Evolutionary conservation across 192 early-diverging fungal species (phyloP), one percentile per base, ranked within the genome.

Genomic region (Thamnidium elegans): DNA sequence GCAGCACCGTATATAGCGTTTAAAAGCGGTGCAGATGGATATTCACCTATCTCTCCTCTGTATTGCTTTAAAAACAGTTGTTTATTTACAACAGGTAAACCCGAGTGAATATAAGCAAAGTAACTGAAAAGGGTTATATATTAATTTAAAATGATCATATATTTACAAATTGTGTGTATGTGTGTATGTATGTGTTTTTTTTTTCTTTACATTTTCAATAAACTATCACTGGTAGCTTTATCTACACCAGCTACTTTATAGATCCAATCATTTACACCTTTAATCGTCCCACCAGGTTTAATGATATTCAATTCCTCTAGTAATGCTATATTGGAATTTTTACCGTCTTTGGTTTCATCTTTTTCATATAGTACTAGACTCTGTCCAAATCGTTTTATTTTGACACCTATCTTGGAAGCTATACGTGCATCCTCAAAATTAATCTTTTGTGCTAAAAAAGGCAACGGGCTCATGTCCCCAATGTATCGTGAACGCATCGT

Each of bases 1-100:
- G 71, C 71, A 11, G 71, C 55, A 19, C 71, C 71, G 50, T 61
- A 73, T 15, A 73, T 73, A 20, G 71, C 62, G 45, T 63, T 64
- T 13, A 73, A 45, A 23, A 73, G 47, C 0, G 71, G 62, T 46
- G 71, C 66, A 23, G 66, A 73, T 32, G 71, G 71, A 48, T 60
- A 73, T 6, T 58, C 66, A 15, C 43, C 50, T 7, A 23, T 53
- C 21, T 63, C 45, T 30, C 66, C 71, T 44, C 71, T 53, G 21
- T 73, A 73, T 45, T 73, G 71, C 23, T 73, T 70, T 64, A 89
- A 66, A 62, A 92, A 88, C 13, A 84, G 71, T 3, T 74, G 70
- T 58, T 86, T 87, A 73, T 88, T 81, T 31, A 92, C 70, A 7
- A 92, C 78, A 1, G 90, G 90, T 63, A 92, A 75, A 26, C 79